A percentile compares a stretch with the other conserved stretches of the same genome.
phyloP scores from a whole-genome alignment of 2,329 filamentous ascomycete species.

The Elsinoe batatas region DNA sequence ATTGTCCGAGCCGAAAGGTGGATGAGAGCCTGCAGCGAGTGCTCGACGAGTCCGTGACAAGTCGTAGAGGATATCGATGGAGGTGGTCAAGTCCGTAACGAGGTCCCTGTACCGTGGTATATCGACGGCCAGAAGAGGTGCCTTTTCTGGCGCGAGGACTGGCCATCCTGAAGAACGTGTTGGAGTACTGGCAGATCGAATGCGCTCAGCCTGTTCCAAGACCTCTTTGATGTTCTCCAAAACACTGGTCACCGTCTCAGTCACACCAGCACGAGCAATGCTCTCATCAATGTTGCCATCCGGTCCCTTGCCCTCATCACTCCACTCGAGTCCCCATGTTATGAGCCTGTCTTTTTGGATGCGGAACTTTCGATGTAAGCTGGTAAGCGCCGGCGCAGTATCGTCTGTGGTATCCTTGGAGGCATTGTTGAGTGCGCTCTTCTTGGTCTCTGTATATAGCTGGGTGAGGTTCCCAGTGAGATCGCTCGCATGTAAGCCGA shows the following conservation, averaged over 20 bases:
- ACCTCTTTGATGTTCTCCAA: constrained; percentile 63
- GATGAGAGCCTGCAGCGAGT: constrained; percentile 28
- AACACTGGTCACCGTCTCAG: constrained; percentile 67
- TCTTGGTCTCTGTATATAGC: constrained; percentile 74
- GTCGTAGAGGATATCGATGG: constrained; percentile 71
- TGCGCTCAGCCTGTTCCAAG: constrained; percentile 62
- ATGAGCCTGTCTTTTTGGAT: constrained; percentile 73
- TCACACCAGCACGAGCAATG: constrained; percentile 56
- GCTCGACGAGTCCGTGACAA: constrained; percentile 56
- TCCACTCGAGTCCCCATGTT: constrained; percentile 75
- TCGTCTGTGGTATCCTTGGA: constrained; percentile 45
- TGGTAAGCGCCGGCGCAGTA: constrained; percentile 58
- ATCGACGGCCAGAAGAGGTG: constrained; percentile 38
- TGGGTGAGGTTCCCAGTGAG: constrained; percentile 44
- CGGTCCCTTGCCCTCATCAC: constrained; percentile 47
- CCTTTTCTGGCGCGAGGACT: constrained; percentile 30
- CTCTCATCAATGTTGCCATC: constrained; percentile 65
- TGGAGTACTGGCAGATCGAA: constrained; percentile 42
- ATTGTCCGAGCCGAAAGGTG: constrained; percentile 19
- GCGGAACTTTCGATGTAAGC: constrained; percentile 63
- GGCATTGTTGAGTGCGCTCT: constrained; percentile 51
- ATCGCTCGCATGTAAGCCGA: constrained; percentile 8
- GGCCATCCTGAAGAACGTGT: constrained; percentile 26
- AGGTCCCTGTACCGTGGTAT: constrained; percentile 66
- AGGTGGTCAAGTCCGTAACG: constrained; percentile 62